phyloP scores from a whole-genome alignment of 2,329 filamentous ascomycete species.

The Alternaria sp. region DNA sequence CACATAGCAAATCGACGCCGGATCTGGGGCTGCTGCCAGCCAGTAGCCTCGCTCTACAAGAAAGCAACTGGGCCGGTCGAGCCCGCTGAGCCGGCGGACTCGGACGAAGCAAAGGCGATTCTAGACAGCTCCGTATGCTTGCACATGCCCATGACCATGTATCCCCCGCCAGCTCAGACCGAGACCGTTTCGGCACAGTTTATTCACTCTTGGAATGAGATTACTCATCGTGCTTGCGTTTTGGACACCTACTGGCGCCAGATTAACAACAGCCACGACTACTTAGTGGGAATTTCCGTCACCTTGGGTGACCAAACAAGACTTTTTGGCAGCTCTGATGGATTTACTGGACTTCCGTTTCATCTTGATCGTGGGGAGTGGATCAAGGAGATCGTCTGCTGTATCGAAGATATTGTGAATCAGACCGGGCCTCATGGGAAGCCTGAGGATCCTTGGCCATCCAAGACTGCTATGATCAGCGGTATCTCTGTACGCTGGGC shows the following conservation, averaged over 20 bases:
- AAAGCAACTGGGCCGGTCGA: neutral
- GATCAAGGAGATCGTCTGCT: conserved; percentile 14
- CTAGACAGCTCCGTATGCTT: neutral
- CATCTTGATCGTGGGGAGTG: conserved; percentile 14
- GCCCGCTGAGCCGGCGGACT: neutral
- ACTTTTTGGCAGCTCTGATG: conserved; percentile 16
- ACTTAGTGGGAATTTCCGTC: conserved; percentile 18
- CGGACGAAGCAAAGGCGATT: conserved; percentile 14
- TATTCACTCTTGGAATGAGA: conserved; percentile 17
- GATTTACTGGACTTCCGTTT: neutral
- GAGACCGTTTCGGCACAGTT: conserved; percentile 12
- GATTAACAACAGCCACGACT: neutral
- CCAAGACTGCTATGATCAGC: neutral
- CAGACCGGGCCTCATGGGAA: neutral
- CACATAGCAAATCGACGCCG: conserved; percentile 42
- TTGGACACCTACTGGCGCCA: conserved; percentile 24
- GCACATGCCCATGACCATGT: conserved; percentile 13
- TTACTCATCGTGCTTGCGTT: conserved; percentile 9
- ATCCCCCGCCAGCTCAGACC: conserved; percentile 9
- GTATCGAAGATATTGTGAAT: neutral
- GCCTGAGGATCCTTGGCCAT: neutral
- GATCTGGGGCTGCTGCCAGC: conserved; percentile 31
- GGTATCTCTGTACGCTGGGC: neutral
- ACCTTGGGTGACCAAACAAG: conserved; percentile 8
- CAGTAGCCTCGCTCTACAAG: conserved; percentile 8